Conservation (phyloP, 257 asterid genomes). For the Solanum clarkiae region DNA sequence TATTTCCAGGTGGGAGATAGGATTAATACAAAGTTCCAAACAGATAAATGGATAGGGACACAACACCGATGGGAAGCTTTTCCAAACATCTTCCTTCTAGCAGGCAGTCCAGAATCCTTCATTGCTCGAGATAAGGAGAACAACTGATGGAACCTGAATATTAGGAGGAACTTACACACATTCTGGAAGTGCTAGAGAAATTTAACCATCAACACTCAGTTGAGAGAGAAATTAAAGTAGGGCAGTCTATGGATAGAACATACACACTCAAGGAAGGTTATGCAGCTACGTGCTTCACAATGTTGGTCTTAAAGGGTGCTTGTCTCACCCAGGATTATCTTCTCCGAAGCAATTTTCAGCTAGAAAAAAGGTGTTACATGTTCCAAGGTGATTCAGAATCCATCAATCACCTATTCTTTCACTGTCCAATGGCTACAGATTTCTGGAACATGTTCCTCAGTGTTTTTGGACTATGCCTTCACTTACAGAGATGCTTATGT, state of each 20-base stretch:
- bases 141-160: background rate
- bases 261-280: background rate
- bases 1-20: background rate
- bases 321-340: background rate
- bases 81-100: background rate
- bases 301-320: too few relatives aligned
- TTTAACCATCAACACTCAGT: background rate
- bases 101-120: background rate
- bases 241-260: background rate
- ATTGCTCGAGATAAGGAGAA: background rate
- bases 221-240: background rate
- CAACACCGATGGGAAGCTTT: background rate
- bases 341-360: too few relatives aligned
- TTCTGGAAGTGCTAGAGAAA: background rate
- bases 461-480: background rate
- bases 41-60: background rate
- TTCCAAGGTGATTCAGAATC: background rate
- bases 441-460: background rate
- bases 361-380: background rate
- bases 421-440: background rate
- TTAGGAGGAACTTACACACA: background rate
- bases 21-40: background rate
- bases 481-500: background rate
- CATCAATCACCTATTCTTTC: background rate
- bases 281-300: background rate